Evolutionary conservation across 2,329 filamentous ascomycete species (phyloP).

Genomic region (Penicillium sp.): DNA sequence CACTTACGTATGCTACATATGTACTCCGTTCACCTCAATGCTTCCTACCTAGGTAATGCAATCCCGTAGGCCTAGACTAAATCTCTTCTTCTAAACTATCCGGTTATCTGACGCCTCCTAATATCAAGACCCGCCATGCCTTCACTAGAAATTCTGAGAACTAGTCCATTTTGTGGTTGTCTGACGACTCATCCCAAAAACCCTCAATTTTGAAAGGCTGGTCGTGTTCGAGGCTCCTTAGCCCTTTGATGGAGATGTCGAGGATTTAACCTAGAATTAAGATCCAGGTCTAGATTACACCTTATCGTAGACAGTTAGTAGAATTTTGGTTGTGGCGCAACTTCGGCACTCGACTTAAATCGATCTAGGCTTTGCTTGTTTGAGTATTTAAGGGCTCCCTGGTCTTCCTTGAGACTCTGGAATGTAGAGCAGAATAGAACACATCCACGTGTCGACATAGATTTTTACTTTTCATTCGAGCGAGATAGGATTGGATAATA

Average conservation of each 20-base stretch:
- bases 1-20: background rate
- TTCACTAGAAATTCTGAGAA: background rate
- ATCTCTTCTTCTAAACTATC: background rate
- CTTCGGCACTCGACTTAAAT: background rate
- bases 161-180: background rate
- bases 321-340: background rate
- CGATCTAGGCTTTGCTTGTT: background rate
- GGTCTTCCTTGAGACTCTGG: background rate
- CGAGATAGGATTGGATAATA: too few species aligned
- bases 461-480: background rate
- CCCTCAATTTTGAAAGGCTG: background rate
- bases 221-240: background rate
- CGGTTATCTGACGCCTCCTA: slow-evolving; percentile 1
- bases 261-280: background rate
- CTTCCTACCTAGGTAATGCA: background rate
- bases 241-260: background rate
- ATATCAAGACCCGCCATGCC: background rate
- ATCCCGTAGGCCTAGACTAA: background rate
- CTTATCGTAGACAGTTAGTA: background rate
- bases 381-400: background rate
- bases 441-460: background rate
- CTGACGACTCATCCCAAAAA: background rate
- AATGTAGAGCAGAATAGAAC: background rate
- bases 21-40: background rate
- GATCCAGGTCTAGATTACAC: background rate